Conservation (phyloP, 345 rosid genomes). For the Eucalyptus shirleyi region DNA sequence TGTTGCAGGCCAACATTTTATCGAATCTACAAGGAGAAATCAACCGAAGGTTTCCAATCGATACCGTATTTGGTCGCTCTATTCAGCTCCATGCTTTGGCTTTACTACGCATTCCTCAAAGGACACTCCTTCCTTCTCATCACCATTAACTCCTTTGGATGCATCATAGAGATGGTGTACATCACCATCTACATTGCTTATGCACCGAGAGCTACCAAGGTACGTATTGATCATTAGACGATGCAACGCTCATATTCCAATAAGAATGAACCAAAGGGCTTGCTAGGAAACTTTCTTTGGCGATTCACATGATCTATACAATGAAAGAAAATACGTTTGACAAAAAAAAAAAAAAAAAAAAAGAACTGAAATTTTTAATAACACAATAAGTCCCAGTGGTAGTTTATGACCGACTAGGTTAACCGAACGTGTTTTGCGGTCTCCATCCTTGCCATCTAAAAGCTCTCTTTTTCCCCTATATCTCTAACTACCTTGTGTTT, state of each 20-base stretch:
- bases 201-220: slow-evolving; percentile 43
- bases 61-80: slow-evolving; percentile 79
- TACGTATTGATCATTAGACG: background rate
- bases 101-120: slow-evolving; percentile 66
- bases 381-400: background rate
- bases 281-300: background rate
- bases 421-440: background rate
- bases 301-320: background rate
- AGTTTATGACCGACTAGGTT: background rate
- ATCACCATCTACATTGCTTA: slow-evolving; percentile 44
- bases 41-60: slow-evolving; percentile 72
- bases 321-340: background rate
- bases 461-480: background rate
- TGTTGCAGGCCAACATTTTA: slow-evolving; percentile 64
- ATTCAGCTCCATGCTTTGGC: slow-evolving; percentile 92
- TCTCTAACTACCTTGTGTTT: background rate
- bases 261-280: background rate
- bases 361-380: background rate
- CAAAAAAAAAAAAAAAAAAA: background rate
- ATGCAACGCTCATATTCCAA: background rate
- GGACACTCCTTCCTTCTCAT: slow-evolving; percentile 47
- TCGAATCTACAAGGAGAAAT: slow-evolving; percentile 51
- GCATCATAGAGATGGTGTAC: slow-evolving; percentile 57
- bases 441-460: background rate
- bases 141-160: slow-evolving; percentile 84